Evolutionary conservation across 2,329 filamentous ascomycete genomes (phyloP).

Genomic region (Hymenotorrendiella dingleyae): DNA sequence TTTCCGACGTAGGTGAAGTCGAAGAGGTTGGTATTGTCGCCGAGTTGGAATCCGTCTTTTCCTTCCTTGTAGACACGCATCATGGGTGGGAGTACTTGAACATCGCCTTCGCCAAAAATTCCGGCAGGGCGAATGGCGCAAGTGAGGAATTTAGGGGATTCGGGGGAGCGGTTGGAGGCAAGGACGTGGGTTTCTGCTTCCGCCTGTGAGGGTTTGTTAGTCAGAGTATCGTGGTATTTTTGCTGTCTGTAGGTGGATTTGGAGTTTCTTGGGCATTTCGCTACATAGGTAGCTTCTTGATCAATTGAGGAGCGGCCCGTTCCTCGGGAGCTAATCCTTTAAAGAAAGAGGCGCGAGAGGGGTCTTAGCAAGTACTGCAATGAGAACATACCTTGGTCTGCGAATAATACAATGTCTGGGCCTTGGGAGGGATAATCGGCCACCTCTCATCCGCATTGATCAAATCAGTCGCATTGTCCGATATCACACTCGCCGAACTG

Average conservation of each 20-base stretch:
- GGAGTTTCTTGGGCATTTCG: background rate
- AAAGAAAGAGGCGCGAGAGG: background rate
- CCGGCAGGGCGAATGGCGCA: constrained; percentile 77
- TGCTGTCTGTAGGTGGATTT: too few relatives aligned
- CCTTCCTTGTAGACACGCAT: constrained; percentile 63
- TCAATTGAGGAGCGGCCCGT: background rate
- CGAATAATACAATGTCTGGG: constrained; percentile 78
- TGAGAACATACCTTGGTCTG: constrained; percentile 59
- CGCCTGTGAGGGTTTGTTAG: constrained; percentile 39
- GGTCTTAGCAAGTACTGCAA: background rate
- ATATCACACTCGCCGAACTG: constrained; percentile 79
- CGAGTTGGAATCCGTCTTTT: constrained; percentile 74
- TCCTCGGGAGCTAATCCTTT: too few relatives aligned
- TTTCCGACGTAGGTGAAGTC: constrained; percentile 68
- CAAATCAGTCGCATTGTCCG: constrained; percentile 74
- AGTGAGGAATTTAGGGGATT: constrained; percentile 61
- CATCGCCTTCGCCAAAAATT: constrained; percentile 88
- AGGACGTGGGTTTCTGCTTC: constrained; percentile 78
- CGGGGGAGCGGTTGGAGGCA: constrained; percentile 58
- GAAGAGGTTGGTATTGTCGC: constrained; percentile 63
- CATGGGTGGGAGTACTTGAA: constrained; percentile 66
- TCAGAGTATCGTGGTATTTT: background rate
- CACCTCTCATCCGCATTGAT: constrained; percentile 80
- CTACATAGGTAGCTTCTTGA: too few relatives aligned
- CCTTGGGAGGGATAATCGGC: constrained; percentile 65